Conservation (phyloP, 805 yeast genomes). For the Kazachstania taianensis region DNA sequence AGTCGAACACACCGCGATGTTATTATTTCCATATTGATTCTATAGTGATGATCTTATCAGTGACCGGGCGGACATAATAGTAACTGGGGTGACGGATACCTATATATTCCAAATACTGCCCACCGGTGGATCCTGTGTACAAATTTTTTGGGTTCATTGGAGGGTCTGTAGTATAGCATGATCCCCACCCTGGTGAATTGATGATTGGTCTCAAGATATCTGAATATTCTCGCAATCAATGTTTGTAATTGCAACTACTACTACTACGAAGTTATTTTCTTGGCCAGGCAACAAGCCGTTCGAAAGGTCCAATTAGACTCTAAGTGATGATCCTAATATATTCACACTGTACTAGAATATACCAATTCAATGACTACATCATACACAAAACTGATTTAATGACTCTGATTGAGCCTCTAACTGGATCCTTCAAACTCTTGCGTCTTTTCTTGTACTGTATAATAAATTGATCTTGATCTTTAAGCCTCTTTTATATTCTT, state of each 20-base stretch:
- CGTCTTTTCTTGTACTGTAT: no score
- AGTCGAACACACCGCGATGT: neutral
- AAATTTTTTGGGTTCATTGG: slow-evolving; percentile 28
- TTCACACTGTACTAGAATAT: slow-evolving; percentile 33
- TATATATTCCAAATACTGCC: slow-evolving; percentile 11
- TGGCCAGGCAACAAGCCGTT: no score
- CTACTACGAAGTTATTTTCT: no score
- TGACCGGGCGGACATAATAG: slow-evolving; percentile 44
- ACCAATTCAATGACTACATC: slow-evolving; percentile 29
- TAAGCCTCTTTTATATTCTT: no score
- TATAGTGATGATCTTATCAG: slow-evolving; percentile 30
- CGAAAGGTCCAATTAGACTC: no score
- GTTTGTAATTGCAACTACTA: no score
- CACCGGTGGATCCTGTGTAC: slow-evolving; percentile 32
- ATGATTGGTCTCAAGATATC: slow-evolving; percentile 34
- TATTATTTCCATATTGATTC: neutral
- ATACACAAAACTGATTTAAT: slow-evolving; percentile 31
- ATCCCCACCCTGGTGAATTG: slow-evolving; percentile 29
- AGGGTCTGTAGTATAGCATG: no score
- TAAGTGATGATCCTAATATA: slow-evolving; percentile 18
- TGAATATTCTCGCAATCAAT: no score
- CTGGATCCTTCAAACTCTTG: no score
- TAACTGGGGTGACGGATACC: slow-evolving; percentile 21
- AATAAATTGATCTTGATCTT: no score
- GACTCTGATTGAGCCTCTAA: slow-evolving; percentile 29